Evolutionary conservation across 805 yeast genomes (phyloP), one percentile per base, ranked within the genome.

Genomic region (Diddensiella caesifluorescens): DNA sequence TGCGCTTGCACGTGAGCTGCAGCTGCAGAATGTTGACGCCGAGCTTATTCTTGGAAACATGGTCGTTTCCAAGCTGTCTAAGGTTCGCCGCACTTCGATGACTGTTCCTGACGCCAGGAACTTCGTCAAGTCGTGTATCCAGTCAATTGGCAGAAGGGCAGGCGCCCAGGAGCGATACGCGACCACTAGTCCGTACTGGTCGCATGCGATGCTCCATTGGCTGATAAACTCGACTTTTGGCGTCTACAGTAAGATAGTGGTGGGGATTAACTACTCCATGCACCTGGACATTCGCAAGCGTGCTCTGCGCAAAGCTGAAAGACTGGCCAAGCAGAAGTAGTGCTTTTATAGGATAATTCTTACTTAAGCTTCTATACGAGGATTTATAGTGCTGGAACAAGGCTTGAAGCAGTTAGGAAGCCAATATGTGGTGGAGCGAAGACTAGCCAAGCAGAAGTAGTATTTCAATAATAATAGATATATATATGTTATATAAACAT

Each of bases 61-160:
- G 54, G 97, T 92, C 30, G 83, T 96, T 4, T 83, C 95, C 25
- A 84, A 95, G 48, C 88, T 92, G 97, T 89, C 97, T 34, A 92
- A 92, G 71, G 77, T 92, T 56, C 81, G 80, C 65, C 79, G 82
- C 56, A 60, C 92, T 7, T 81, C 94, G 18, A 60, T 71, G 26
- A 54, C 79, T 53, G 84, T 89, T 56, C 98, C 98, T 47, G 80
- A 68, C 55, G 95, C 97, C 42, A 75, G 77, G 60, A 59, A 60
- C 20, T 92, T 92, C 63, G 98, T 92, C 32, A 60, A 67, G n/a
- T 65, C 92, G 15, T 73, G 85, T 4, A 72, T 92, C 55, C 65
- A 65, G 35, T 70, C 74, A 42, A 75, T 81, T 46, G 97, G 97
- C 19, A 80, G 85, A 58, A 77, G 95, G 53, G 77, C 80, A 37